A percentile compares a stretch with the other conserved stretches of the same genome.
These are phyloP conservation scores for Rhodocollybia butyracea DNA, from an alignment of 768 basidiomycete species.

Conservation along the genomic window DNA sequence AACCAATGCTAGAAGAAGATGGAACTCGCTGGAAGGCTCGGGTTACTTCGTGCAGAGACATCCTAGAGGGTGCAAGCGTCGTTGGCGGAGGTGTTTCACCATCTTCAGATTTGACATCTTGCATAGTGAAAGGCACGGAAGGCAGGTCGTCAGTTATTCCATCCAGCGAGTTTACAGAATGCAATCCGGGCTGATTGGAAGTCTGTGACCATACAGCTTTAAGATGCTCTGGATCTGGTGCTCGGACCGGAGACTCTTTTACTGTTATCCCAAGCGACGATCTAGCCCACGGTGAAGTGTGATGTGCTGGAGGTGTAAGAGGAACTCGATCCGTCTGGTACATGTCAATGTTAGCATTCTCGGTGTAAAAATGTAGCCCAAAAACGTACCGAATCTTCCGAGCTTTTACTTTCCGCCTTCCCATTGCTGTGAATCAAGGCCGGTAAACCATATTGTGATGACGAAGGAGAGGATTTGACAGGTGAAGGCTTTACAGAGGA, in stretches of 20 bases:
- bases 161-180: constrained; percentile 76
- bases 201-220: constrained; percentile 84
- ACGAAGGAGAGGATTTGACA: background rate
- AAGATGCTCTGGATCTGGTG: constrained; percentile 79
- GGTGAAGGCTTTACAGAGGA: constrained; percentile 14
- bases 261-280: constrained; percentile 51
- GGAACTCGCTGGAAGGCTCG: constrained; percentile 88
- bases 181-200: constrained; percentile 63
- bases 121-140: constrained; percentile 73
- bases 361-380: background rate
- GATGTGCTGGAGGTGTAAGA: constrained; percentile 44
- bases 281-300: constrained; percentile 51
- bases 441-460: constrained; percentile 17
- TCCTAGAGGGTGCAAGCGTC: constrained; percentile 60
- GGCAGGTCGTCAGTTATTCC: constrained; percentile 83
- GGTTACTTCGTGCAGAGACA: constrained; percentile 80
- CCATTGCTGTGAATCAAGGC: constrained; percentile 24
- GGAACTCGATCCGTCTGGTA: constrained; percentile 40
- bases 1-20: constrained; percentile 41
- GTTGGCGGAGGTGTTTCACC: constrained; percentile 75
- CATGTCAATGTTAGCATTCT: constrained; percentile 12
- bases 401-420: constrained; percentile 46
- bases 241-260: constrained; percentile 68
- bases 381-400: constrained; percentile 52
- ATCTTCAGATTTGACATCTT: constrained; percentile 85